Evolutionary conservation across 257 asterid species (phyloP).

Genomic region (Solanum tarapatanum): DNA sequence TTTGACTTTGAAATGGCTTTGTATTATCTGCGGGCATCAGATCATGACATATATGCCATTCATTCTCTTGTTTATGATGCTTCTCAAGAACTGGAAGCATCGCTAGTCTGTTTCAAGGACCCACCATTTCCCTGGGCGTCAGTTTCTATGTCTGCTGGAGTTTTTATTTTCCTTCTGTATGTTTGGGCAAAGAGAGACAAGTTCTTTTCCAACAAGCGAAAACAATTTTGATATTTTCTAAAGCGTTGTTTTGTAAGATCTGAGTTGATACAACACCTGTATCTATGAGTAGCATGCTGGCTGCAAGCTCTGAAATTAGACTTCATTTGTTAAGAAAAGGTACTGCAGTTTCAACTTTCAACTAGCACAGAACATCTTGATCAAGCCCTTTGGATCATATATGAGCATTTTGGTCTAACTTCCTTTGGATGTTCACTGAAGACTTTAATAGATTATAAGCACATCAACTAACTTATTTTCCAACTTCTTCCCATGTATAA

Average conservation of each 20-base stretch:
- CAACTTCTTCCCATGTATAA: neutral
- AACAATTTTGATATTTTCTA: slow-evolving; percentile 62
- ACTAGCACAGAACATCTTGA: neutral
- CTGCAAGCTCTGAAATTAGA: slow-evolving; percentile 15
- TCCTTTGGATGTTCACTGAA: neutral
- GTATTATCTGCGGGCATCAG: slow-evolving; percentile 69
- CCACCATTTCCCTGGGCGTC: slow-evolving; percentile 95
- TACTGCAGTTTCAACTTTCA: neutral
- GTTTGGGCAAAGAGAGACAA: slow-evolving; percentile 52
- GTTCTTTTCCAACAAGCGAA: slow-evolving; percentile 74
- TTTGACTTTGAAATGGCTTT: slow-evolving; percentile 79
- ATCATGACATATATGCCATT: slow-evolving; percentile 73
- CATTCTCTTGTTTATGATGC: slow-evolving; percentile 72
- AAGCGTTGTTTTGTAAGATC: slow-evolving; percentile 11
- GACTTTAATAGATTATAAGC: neutral
- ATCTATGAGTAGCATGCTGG: neutral
- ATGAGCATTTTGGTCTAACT: neutral
- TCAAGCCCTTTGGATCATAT: neutral
- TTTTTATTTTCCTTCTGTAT: slow-evolving; percentile 37
- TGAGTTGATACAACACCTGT: slow-evolving; percentile 20
- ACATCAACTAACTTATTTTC: neutral
- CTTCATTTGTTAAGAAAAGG: neutral
- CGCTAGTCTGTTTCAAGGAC: slow-evolving; percentile 77
- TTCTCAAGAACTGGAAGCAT: slow-evolving; percentile 79
- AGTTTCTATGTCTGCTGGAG: slow-evolving; percentile 34